phyloP scores from a whole-genome alignment of 306 rosid genomes.

The Rosa persica region DNA sequence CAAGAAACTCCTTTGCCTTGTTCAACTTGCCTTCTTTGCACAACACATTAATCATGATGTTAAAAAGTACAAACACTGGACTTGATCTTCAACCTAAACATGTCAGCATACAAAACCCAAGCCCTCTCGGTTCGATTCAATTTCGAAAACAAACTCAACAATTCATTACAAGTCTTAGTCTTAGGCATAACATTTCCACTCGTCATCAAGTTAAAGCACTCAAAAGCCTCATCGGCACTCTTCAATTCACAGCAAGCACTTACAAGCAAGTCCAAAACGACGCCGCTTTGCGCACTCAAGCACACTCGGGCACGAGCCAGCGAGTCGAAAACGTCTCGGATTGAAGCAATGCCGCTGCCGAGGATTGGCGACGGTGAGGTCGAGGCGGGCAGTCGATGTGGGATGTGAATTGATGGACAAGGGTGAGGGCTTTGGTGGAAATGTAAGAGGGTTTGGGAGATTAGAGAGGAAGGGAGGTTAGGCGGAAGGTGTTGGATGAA shows the following conservation, averaged over 20 bases:
- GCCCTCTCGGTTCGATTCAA: slow-evolving; percentile 47
- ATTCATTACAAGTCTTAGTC: slow-evolving; percentile 59
- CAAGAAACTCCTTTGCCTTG: slow-evolving; percentile 71
- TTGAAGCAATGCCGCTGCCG: slow-evolving; percentile 22
- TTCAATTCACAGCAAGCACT: slow-evolving; percentile 58
- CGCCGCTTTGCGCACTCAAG: slow-evolving; percentile 30
- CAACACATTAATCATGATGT: slow-evolving; percentile 81
- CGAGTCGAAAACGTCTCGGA: slow-evolving; percentile 34
- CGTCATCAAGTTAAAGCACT: slow-evolving; percentile 66
- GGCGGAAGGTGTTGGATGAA: slow-evolving; percentile 61
- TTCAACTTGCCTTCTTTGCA: slow-evolving; percentile 83
- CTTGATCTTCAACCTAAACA: slow-evolving; percentile 70
- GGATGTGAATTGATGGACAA: slow-evolving; percentile 43
- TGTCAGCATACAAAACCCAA: slow-evolving; percentile 82
- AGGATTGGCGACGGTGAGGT: slow-evolving; percentile 60
- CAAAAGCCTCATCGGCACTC: slow-evolving; percentile 50
- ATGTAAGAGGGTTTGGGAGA: slow-evolving; percentile 43
- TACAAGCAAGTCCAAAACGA: slow-evolving; percentile 48
- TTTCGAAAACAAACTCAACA: slow-evolving; percentile 57
- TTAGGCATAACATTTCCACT: slow-evolving; percentile 42
- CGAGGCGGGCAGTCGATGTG: slow-evolving; percentile 39
- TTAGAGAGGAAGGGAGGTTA: slow-evolving; percentile 43
- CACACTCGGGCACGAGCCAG: slow-evolving; percentile 34
- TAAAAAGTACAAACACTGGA: slow-evolving; percentile 63
- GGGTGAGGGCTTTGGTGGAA: slow-evolving; percentile 52